Conservation (phyloP, 495 filamentous ascomycete genomes). For the Zalerion maritima region DNA sequence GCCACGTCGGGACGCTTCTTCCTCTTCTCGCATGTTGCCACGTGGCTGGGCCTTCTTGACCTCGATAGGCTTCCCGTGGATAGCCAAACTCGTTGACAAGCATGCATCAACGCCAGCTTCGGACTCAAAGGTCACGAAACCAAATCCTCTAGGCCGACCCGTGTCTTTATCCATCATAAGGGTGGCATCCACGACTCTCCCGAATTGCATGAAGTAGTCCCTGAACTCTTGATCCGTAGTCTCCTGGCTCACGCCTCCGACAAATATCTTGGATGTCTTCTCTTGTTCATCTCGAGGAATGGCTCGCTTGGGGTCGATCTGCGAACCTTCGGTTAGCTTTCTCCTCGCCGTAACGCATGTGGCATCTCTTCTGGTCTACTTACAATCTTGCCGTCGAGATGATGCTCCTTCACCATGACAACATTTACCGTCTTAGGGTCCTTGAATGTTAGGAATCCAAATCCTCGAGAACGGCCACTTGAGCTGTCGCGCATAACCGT, state of each 20-base stretch:
- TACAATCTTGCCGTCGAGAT: slow-evolving; percentile 96
- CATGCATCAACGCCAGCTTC: slow-evolving; percentile 90
- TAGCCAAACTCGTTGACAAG: slow-evolving; percentile 62
- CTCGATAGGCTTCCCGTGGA: slow-evolving; percentile 90
- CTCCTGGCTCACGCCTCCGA: slow-evolving; percentile 94
- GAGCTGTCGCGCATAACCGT: slow-evolving; percentile 96
- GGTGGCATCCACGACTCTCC: slow-evolving; percentile 89
- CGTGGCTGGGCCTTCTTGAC: slow-evolving; percentile 96
- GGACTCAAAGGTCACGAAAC: slow-evolving; percentile 97
- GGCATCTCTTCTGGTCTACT: slow-evolving; percentile 19
- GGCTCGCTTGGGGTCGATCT: slow-evolving; percentile 97
- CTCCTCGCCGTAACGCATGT: background rate
- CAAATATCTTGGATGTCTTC: slow-evolving; percentile 94
- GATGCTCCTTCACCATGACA: slow-evolving; percentile 99
- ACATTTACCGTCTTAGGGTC: slow-evolving; percentile 96
- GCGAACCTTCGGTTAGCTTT: slow-evolving; percentile 7
- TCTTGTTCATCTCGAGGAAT: slow-evolving; percentile 98
- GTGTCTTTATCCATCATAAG: slow-evolving; percentile 99
- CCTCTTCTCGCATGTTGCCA: slow-evolving; percentile 85
- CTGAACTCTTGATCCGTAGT: slow-evolving; percentile 91
- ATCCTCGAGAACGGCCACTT: slow-evolving; percentile 84
- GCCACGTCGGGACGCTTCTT: slow-evolving; percentile 59
- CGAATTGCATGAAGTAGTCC: slow-evolving; percentile 91
- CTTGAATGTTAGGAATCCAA: slow-evolving; percentile 95
- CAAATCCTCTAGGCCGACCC: slow-evolving; percentile 85